Percentiles rank a stretch among this genome's conserved stretches.
phyloP scores from a whole-genome alignment of 192 early-diverging fungal species.

The Backusella parvicylindrica region DNA sequence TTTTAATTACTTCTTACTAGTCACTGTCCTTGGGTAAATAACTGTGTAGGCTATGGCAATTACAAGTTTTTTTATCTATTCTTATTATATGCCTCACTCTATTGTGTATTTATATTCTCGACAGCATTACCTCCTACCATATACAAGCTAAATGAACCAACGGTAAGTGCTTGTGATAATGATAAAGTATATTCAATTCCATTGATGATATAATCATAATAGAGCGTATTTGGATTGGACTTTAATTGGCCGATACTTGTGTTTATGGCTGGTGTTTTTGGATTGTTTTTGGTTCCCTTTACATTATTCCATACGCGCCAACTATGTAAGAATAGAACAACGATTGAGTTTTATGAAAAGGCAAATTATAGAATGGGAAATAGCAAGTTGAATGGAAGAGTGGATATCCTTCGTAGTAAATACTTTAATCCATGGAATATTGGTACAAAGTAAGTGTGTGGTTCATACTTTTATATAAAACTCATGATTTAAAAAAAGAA shows the following conservation, averaged over 20 bases:
- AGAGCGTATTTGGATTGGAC: constrained; percentile 34
- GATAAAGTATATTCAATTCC: too few relatives aligned
- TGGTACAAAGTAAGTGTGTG: constrained; percentile 20
- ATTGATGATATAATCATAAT: too few relatives aligned
- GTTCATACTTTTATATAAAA: background rate
- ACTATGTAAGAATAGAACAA: constrained; percentile 49
- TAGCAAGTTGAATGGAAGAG: background rate
- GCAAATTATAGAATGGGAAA: constrained; percentile 25
- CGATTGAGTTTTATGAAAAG: constrained; percentile 47
- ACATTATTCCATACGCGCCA: constrained; percentile 45
- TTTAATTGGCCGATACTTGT: constrained; percentile 38
- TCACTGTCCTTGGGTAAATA: constrained; percentile 41
- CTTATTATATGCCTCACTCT: constrained; percentile 37
- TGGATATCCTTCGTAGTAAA: constrained; percentile 27
- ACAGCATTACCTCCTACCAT: constrained; percentile 37
- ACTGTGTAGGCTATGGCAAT: constrained; percentile 35
- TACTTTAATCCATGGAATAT: constrained; percentile 39
- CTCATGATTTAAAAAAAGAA: too few relatives aligned
- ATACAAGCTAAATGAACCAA: constrained; percentile 14
- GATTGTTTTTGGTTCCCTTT: constrained; percentile 46
- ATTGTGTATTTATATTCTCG: constrained; percentile 34
- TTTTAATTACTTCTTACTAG: background rate
- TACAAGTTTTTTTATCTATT: constrained; percentile 51
- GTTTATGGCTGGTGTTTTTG: constrained; percentile 40
- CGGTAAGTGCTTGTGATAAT: constrained; percentile 5